A percentile compares a stretch with the other conserved stretches of the same genome.
Evolutionary conservation across 108 stramenopile genomes (phyloP).

Genomic region (Schizochytrium sp.): DNA sequence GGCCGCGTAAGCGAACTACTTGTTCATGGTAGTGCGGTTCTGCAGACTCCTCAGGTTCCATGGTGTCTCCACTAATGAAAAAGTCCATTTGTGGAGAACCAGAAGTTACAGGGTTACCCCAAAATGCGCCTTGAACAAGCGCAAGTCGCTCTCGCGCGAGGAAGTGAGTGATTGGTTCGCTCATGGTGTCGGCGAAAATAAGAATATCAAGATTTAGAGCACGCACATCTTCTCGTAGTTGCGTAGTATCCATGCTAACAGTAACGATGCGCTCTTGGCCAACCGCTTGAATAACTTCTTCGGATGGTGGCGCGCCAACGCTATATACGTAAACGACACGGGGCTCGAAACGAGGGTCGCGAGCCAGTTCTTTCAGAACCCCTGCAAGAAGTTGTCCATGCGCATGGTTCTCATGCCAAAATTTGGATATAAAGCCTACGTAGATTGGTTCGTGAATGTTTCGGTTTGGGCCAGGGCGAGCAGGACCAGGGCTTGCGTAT

Average conservation of each 20-base stretch:
- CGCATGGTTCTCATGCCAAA: conserved; percentile 74
- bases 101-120: conserved; percentile 79
- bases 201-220: conserved; percentile 65
- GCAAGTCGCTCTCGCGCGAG: conserved; percentile 70
- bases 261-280: neutral
- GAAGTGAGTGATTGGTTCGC: conserved; percentile 74
- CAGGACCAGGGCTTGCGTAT: neutral
- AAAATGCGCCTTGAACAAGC: conserved; percentile 72
- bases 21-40: conserved; percentile 78
- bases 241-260: neutral
- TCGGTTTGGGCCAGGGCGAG: neutral
- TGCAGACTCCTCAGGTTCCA: conserved; percentile 69
- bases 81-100: conserved; percentile 72
- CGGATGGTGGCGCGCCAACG: neutral
- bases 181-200: conserved; percentile 74
- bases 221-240: neutral
- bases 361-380: conserved; percentile 65
- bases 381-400: conserved; percentile 79
- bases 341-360: conserved; percentile 61
- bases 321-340: conserved; percentile 59
- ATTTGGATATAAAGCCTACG: conserved; percentile 75
- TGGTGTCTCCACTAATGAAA: conserved; percentile 72
- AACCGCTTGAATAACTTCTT: conserved; percentile 1
- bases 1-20: conserved; percentile 79
- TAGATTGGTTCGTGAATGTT: neutral